These are phyloP conservation scores for Amphicarpaea edgeworthii DNA, from an alignment of 306 rosid species.

Conservation along the genomic window DNA sequence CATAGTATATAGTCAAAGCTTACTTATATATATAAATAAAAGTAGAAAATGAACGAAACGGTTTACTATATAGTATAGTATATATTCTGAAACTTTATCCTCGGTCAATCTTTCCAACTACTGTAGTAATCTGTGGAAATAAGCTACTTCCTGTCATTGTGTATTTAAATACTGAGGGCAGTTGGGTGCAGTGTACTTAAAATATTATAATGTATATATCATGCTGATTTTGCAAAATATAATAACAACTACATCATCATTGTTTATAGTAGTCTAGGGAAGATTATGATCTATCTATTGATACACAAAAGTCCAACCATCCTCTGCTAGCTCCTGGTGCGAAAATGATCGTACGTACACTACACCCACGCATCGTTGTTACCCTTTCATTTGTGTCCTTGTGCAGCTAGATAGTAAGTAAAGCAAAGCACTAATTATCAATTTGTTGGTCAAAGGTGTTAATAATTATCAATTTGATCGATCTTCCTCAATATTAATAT, in stretches of 20 bases:
- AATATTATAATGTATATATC: neutral
- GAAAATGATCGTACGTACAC: slow-evolving; percentile 35
- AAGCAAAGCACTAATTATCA: slow-evolving; percentile 46
- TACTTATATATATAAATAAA: neutral
- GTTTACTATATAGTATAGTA: neutral
- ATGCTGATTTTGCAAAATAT: slow-evolving; percentile 33
- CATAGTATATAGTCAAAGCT: neutral
- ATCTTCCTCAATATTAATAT: slow-evolving; percentile 23
- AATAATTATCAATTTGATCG: slow-evolving; percentile 39
- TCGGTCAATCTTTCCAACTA: neutral
- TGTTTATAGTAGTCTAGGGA: slow-evolving; percentile 35
- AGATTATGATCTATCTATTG: slow-evolving; percentile 33
- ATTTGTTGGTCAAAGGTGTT: slow-evolving; percentile 33
- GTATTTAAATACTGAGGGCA: slow-evolving; percentile 37
- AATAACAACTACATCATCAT: slow-evolving; percentile 33
- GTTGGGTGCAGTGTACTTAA: slow-evolving; percentile 32
- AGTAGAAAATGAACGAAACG: neutral
- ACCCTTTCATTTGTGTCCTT: slow-evolving; percentile 45
- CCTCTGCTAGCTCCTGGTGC: slow-evolving; percentile 29
- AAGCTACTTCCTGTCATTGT: slow-evolving; percentile 35
- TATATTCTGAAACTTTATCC: slow-evolving; percentile 13
- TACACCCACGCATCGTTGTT: slow-evolving; percentile 20
- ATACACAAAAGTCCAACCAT: slow-evolving; percentile 38
- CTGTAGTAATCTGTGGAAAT: slow-evolving; percentile 15
- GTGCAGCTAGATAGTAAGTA: slow-evolving; percentile 40